Evolutionary conservation across 2,329 filamentous ascomycete species (phyloP).

Genomic region (Sporothrix euskadiensis): DNA sequence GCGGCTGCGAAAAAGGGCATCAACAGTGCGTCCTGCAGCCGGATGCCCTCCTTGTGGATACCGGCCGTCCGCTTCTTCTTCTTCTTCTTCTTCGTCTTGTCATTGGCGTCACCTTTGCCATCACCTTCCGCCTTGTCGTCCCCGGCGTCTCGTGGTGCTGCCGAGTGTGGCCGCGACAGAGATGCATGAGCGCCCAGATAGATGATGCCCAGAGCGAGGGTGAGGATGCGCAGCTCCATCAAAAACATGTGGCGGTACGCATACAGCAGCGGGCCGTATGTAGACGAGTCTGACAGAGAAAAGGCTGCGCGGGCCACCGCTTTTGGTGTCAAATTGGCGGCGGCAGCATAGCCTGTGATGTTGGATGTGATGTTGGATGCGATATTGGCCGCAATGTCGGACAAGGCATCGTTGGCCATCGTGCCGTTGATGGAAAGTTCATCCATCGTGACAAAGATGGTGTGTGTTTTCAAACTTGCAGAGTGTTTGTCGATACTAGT

Average conservation of each 20-base stretch:
- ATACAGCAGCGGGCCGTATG: conserved; percentile 9
- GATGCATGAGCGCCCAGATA: conserved; percentile 84
- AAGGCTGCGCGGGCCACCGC: neutral
- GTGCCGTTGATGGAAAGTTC: conserved; percentile 11
- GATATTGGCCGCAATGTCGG: neutral
- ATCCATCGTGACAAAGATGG: neutral
- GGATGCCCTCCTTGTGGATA: conserved; percentile 54
- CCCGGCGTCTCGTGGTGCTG: conserved; percentile 53
- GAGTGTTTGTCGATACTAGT: neutral
- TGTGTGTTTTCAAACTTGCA: neutral
- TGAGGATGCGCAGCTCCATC: conserved; percentile 51
- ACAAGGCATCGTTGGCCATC: neutral
- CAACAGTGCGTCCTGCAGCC: conserved; percentile 77
- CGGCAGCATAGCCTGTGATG: neutral
- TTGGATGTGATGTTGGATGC: neutral
- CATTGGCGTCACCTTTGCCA: conserved; percentile 43
- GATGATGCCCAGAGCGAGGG: conserved; percentile 77
- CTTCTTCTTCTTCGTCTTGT: conserved; percentile 41
- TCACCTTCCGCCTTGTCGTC: conserved; percentile 37
- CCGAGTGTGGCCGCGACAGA: conserved; percentile 78
- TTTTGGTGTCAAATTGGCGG: neutral
- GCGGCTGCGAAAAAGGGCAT: conserved; percentile 77
- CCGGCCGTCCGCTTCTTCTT: conserved; percentile 1
- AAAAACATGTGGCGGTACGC: conserved; percentile 43
- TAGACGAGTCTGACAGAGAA: neutral